phyloP scores from a whole-genome alignment of 345 rosid genomes.

The Chamaenerion angustifolium region DNA sequence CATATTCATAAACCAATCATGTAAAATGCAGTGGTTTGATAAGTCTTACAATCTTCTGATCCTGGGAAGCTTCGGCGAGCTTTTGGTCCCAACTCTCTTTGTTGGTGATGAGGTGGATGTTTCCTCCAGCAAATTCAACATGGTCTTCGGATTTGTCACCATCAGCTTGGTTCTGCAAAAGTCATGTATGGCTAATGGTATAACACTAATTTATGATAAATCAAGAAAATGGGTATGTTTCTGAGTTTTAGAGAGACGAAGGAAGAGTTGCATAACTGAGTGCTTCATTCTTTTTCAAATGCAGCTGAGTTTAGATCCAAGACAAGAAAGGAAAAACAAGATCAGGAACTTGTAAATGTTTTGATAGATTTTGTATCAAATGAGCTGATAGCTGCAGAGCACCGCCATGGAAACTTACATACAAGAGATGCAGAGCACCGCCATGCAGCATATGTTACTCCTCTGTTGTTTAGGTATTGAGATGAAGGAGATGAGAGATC shows the following conservation, averaged over 20 bases:
- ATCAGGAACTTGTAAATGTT: too few species aligned
- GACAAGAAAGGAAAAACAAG: too few species aligned
- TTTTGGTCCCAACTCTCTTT: constrained; percentile 64
- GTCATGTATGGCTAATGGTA: background rate
- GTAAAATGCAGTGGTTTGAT: background rate
- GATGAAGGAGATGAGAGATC: too few species aligned
- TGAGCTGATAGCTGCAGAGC: too few species aligned
- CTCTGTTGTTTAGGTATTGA: too few species aligned
- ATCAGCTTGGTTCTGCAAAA: constrained; percentile 18
- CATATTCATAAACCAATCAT: background rate
- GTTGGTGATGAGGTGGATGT: constrained; percentile 43
- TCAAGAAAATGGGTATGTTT: background rate
- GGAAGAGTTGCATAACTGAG: too few species aligned
- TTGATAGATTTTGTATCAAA: too few species aligned
- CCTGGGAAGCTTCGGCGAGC: constrained; percentile 50
- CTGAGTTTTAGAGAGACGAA: background rate
- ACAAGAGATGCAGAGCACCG: too few species aligned
- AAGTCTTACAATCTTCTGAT: constrained; percentile 48
- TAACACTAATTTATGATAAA: background rate
- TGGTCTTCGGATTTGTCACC: constrained; percentile 24
- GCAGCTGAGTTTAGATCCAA: too few species aligned
- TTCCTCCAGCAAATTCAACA: constrained; percentile 44
- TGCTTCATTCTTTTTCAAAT: too few species aligned
- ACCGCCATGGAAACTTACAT: too few species aligned
- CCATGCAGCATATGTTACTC: too few species aligned